Evolutionary conservation across 345 rosid species (phyloP).

Genomic region (Cochlearia excelsa): DNA sequence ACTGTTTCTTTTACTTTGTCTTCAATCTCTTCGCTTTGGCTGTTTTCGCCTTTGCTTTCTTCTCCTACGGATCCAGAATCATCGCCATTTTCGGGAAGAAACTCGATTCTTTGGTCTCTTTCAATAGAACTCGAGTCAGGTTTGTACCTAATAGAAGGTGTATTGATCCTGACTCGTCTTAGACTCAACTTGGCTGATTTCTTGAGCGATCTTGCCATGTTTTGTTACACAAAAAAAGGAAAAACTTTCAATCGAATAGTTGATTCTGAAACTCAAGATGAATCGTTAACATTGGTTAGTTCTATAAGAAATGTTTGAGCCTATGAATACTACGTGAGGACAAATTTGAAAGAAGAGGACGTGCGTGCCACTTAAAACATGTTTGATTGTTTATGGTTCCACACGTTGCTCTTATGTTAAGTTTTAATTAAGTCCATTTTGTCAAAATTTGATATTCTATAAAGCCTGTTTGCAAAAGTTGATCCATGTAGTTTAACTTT

Average conservation of each 20-base stretch:
- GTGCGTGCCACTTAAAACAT: constrained; percentile 33
- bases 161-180: constrained; percentile 41
- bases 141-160: constrained; percentile 47
- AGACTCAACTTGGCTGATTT: constrained; percentile 46
- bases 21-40: constrained; percentile 20
- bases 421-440: constrained; percentile 5
- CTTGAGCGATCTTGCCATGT: constrained; percentile 36
- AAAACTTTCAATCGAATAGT: not conserved
- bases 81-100: constrained; percentile 35
- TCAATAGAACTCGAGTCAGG: constrained; percentile 34
- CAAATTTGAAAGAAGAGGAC: constrained; percentile 18
- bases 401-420: constrained; percentile 34
- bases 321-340: constrained; percentile 20
- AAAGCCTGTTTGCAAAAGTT: no score
- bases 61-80: constrained; percentile 26
- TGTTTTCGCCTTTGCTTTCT: constrained; percentile 19
- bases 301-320: constrained; percentile 23
- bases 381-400: constrained; percentile 34
- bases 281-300: constrained; percentile 12
- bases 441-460: constrained; percentile 3
- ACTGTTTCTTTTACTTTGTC: constrained; percentile 26
- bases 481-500: no score
- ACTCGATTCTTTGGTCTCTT: constrained; percentile 53
- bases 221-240: no score
- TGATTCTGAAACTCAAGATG: constrained; percentile 14